phyloP scores from a whole-genome alignment of 768 basidiomycete species.

The Lentinula sp. region DNA sequence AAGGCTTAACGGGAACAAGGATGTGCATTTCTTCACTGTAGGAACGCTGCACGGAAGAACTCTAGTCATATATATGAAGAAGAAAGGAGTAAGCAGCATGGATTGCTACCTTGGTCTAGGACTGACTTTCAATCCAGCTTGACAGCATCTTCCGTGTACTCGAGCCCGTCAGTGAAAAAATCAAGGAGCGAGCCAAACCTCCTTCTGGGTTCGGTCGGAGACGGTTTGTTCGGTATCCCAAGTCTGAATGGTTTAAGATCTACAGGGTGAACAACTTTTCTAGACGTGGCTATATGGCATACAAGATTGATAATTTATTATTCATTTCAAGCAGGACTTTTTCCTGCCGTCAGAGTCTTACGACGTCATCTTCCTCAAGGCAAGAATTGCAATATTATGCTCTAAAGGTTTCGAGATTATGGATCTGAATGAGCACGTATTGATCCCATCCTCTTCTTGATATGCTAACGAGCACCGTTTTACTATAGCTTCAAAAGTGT shows the following conservation, averaged over 20 bases:
- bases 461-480: conserved; percentile 15
- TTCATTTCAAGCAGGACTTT: conserved; percentile 39
- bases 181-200: conserved; percentile 69
- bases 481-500: conserved; percentile 71
- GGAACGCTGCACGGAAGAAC: conserved; percentile 85
- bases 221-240: conserved; percentile 70
- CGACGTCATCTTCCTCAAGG: conserved; percentile 88
- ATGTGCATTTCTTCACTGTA: conserved; percentile 95
- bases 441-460: conserved; percentile 43
- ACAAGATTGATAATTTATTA: not conserved
- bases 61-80: conserved; percentile 73
- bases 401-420: conserved; percentile 97
- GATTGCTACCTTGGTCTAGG: conserved; percentile 53
- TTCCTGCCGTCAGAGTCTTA: conserved; percentile 90
- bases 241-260: conserved; percentile 92
- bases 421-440: conserved; percentile 85
- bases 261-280: conserved; percentile 48
- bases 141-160: conserved; percentile 95
- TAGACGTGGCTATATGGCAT: not conserved
- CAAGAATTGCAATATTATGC: conserved; percentile 89
- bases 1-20: conserved; percentile 84
- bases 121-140: conserved; percentile 60
- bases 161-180: conserved; percentile 88
- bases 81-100: conserved; percentile 65
- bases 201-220: conserved; percentile 68